phyloP scores from a whole-genome alignment of 2,329 filamentous ascomycete species.

The Ilyonectria mors-panacis region DNA sequence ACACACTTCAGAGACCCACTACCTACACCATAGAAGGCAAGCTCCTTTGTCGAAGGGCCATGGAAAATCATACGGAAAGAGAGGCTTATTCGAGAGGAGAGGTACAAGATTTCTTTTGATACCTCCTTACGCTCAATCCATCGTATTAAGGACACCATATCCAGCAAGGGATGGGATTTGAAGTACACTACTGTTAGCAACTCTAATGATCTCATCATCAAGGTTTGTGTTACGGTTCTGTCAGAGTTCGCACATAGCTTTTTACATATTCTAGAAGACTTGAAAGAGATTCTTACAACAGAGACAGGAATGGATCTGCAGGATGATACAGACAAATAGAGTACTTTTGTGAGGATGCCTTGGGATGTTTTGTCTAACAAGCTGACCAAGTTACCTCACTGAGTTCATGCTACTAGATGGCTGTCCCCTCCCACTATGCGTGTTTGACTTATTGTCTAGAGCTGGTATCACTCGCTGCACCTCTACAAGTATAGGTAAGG shows the following conservation, averaged over 20 bases:
- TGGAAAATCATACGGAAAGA: not conserved
- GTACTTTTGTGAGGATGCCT: no score
- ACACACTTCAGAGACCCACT: not conserved
- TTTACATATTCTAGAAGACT: not conserved
- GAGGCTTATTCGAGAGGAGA: conserved; percentile 3
- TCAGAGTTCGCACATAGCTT: not conserved
- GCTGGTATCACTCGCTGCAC: no score
- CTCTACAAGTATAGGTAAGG: no score
- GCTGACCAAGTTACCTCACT: no score
- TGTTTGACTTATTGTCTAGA: no score
- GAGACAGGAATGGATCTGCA: not conserved
- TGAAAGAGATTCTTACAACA: not conserved
- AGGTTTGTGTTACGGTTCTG: no score
- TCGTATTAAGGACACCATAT: not conserved
- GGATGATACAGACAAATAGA: no score
- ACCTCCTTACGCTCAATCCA: not conserved
- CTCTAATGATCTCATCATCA: not conserved
- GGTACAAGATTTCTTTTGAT: conserved; percentile 8
- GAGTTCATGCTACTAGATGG: no score
- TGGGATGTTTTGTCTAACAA: no score
- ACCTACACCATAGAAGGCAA: not conserved
- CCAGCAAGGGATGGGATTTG: conserved; percentile 13
- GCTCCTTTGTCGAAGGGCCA: not conserved
- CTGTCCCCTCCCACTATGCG: no score
- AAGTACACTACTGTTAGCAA: conserved; percentile 4